phyloP scores from a whole-genome alignment of 1,284 basidiomycete genomes.

The Tylopilus sp. region DNA sequence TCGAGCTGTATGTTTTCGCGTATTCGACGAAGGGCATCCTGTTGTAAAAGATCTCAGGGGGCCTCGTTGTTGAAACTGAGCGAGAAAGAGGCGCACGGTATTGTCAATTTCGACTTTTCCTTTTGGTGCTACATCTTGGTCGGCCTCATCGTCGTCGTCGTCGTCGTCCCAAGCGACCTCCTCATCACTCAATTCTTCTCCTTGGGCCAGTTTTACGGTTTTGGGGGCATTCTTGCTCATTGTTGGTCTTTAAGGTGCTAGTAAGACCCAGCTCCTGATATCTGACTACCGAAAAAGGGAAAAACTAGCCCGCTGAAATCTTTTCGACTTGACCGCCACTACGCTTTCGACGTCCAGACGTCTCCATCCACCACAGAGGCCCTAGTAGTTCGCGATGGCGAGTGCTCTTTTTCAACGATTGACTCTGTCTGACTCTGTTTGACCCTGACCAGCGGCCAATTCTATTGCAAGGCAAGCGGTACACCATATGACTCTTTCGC shows the following conservation, averaged over 20 bases:
- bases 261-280: neutral
- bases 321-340: constrained; percentile 13
- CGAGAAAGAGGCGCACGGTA: constrained; percentile 43
- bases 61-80: neutral
- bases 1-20: constrained; percentile 77
- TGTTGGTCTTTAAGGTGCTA: neutral
- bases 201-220: constrained; percentile 6
- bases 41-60: neutral
- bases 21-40: constrained; percentile 82
- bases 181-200: constrained; percentile 39
- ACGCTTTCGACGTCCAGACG: neutral
- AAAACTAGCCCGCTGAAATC: constrained; percentile 11
- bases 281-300: constrained; percentile 23
- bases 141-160: constrained; percentile 48
- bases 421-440: neutral
- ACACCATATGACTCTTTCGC: neutral
- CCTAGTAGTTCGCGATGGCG: constrained; percentile 16
- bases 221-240: constrained; percentile 18
- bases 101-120: constrained; percentile 85
- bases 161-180: constrained; percentile 75
- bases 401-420: neutral
- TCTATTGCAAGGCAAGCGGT: constrained; percentile 29
- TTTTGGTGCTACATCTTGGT: constrained; percentile 73
- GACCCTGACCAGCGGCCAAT: constrained; percentile 26
- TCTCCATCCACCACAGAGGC: neutral